Percentiles rank a stretch among this genome's conserved stretches.
Conservation (phyloP, 495 filamentous ascomycete species). For the Penicillium egyptiacum region DNA sequence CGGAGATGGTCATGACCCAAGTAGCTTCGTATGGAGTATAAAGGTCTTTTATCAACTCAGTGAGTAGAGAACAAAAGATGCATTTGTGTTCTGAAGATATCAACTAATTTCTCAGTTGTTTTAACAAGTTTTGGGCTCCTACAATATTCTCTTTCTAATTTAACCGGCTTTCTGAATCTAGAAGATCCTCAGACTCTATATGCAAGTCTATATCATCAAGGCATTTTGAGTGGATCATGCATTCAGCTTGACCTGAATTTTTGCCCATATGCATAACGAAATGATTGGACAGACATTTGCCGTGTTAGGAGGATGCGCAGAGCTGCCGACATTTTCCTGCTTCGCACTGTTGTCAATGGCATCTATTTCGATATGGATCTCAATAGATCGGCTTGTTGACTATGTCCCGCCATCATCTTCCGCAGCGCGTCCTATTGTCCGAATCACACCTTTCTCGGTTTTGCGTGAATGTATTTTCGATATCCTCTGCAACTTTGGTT, state of each 20-base stretch:
- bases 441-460: constrained; percentile 19
- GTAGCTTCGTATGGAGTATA: no score
- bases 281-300: constrained; percentile 28
- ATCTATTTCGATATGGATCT: constrained; percentile 25
- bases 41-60: no score
- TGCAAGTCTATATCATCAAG: constrained; percentile 16
- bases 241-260: constrained; percentile 22
- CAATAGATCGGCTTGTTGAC: constrained; percentile 18
- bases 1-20: no score
- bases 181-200: constrained; percentile 23
- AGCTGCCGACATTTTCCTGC: no score
- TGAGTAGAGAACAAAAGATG: no score
- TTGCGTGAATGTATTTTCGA: constrained; percentile 16
- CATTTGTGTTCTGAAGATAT: no score
- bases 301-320: no score
- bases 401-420: constrained; percentile 20
- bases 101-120: no score
- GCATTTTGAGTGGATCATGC: constrained; percentile 21
- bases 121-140: no score
- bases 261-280: constrained; percentile 13
- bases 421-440: constrained; percentile 14
- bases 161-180: no score
- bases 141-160: no score
- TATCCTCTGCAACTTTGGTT: not conserved
- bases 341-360: constrained; percentile 27